These are phyloP conservation scores for Candida coleopterorum DNA, from an alignment of 805 yeast genomes.

Conservation along the genomic window DNA sequence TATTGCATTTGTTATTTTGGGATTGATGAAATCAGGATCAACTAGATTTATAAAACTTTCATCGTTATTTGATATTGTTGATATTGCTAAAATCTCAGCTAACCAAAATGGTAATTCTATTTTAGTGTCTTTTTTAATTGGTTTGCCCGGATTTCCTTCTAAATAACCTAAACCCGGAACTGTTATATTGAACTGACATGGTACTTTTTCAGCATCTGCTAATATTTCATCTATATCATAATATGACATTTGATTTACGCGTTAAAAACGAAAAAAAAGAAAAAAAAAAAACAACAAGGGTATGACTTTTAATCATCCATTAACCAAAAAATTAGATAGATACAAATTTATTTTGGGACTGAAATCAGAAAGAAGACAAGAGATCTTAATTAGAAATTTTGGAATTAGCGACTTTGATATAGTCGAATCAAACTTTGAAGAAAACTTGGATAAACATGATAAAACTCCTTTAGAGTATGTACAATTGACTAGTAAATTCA, in stretches of 20 bases:
- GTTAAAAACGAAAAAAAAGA: neutral
- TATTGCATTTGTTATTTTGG: constrained; percentile 73
- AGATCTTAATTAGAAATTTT: constrained; percentile 56
- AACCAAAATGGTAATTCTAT: constrained; percentile 86
- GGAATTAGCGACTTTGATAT: constrained; percentile 45
- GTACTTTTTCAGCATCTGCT: constrained; percentile 68
- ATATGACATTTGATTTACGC: constrained; percentile 37
- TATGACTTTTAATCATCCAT: constrained; percentile 3
- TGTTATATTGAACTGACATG: constrained; percentile 70
- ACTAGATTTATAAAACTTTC: constrained; percentile 59
- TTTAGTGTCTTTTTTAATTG: constrained; percentile 55
- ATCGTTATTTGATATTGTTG: constrained; percentile 22
- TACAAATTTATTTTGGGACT: constrained; percentile 64
- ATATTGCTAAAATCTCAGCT: constrained; percentile 66
- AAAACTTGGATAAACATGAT: constrained; percentile 57
- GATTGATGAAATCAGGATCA: constrained; percentile 65
- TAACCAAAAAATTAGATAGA: neutral
- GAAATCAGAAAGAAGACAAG: constrained; percentile 74
- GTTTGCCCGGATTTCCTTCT: constrained; percentile 69
- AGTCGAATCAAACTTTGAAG: constrained; percentile 68
- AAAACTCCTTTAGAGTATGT: constrained; percentile 56
- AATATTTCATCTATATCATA: constrained; percentile 75
- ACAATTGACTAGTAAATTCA: constrained; percentile 59
- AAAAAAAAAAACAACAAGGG: too few relatives aligned
- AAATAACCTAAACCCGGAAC: constrained; percentile 88